Base-by-base conservation (phyloP, 1,139 yeast genomes). In the Hemisphaericaspora xylanilytica region DNA sequence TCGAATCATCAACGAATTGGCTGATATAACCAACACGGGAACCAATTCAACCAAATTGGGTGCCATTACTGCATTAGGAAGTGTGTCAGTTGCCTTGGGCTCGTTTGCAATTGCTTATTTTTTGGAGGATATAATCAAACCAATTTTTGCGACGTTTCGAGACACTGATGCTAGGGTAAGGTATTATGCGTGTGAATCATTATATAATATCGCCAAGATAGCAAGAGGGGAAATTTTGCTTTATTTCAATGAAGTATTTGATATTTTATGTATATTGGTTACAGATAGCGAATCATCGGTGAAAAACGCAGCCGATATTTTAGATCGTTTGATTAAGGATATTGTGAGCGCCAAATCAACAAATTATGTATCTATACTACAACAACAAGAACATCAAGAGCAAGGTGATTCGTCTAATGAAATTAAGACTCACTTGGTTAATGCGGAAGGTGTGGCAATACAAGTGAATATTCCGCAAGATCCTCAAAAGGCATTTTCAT, bases 101-200 rank as follows among this genome's bases (percentile, higher is more conserved):
- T 66, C 74, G 4, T 67, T 70, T 56, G 74, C 75, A 3, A 72
- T 72, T 46, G 77, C 77, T 2, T 72, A 65, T 46, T 92, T 88
- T 54, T 65, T 94, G 38, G 94, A 88, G 43, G 87, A 83, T 41
- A 90, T 94, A 45, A 80, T 92, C 44, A 94, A 87, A 44, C 97
- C 99, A 0, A 96, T 94, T 13, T 70, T 94, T 52, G 94, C 97
- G 0, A 92, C 97, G 44, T 94, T 94, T 59, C 90, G 95, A 39
- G 98, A 94, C 55, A 96, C 94, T 43, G 97, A 94, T 56, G 95
- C 97, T 9, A 77, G 96, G 48, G 98, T 94, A 7, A 72, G 99
- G 38, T 94, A 94, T 54, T 94, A 90, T 60, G 97, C 98, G 0
- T 92, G 98, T 65, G 99, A 94, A 58, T 85, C 96, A 32, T 72